phyloP scores from a whole-genome alignment of 495 filamentous ascomycete species.

The Bombardia bombarda region DNA sequence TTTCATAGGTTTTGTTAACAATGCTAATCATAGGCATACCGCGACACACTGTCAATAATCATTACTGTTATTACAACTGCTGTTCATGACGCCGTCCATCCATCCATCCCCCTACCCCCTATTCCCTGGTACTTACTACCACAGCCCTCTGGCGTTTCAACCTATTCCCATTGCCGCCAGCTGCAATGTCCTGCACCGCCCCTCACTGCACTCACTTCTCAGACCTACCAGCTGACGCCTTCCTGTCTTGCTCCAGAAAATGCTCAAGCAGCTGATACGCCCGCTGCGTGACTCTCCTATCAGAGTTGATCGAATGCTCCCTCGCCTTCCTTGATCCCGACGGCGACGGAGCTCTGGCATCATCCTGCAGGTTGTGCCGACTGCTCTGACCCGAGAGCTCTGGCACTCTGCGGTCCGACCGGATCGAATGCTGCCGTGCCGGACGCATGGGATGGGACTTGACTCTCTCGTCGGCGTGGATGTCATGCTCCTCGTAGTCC shows the following conservation, averaged over 20 bases:
- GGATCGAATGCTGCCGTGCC: conserved; percentile 7
- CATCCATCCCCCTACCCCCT: no score
- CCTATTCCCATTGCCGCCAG: no score
- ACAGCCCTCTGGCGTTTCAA: no score
- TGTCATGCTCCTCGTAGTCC: conserved; percentile 6
- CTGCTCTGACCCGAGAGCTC: not conserved
- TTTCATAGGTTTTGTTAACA: no score
- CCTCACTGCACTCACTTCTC: no score
- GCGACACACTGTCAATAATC: no score
- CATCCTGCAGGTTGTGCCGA: conserved; percentile 1
- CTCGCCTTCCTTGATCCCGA: not conserved
- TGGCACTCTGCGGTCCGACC: conserved; percentile 1
- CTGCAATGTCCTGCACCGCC: no score
- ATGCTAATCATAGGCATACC: no score
- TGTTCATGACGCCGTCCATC: no score
- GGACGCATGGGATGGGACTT: conserved; percentile 2
- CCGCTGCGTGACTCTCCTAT: conserved; percentile 9
- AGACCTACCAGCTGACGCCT: no score
- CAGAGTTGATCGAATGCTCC: conserved; percentile 5
- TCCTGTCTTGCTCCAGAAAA: conserved; percentile 13
- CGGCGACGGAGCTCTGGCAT: conserved; percentile 5
- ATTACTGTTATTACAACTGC: no score
- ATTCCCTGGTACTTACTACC: no score
- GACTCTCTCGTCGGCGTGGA: conserved; percentile 9
- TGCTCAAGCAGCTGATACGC: conserved; percentile 15